These are phyloP conservation scores for Lepidium aucheri DNA, from an alignment of 345 rosid genomes.

Conservation along the genomic window DNA sequence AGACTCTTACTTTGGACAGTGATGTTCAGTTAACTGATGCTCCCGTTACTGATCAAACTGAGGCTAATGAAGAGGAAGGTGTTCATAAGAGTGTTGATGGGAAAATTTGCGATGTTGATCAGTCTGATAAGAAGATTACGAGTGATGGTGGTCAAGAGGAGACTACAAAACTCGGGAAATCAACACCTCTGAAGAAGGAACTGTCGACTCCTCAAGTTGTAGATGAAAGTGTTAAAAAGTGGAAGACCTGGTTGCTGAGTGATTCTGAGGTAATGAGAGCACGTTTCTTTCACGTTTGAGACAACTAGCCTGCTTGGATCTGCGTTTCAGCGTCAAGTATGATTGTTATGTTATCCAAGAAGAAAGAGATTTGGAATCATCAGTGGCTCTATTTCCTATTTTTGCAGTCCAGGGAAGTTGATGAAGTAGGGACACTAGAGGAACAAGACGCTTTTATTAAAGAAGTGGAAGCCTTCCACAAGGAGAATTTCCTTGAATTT, in stretches of 20 bases:
- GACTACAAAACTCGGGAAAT: not conserved
- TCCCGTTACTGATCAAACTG: not conserved
- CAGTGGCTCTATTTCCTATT: not conserved
- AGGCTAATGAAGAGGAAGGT: slow-evolving; percentile 4
- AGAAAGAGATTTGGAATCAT: not conserved
- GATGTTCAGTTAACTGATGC: slow-evolving; percentile 38
- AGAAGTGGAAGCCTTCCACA: slow-evolving; percentile 65
- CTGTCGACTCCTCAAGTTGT: slow-evolving; percentile 24
- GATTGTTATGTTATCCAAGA: not conserved
- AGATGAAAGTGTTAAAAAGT: slow-evolving; percentile 33
- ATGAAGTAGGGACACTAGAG: slow-evolving; percentile 60
- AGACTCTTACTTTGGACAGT: slow-evolving; percentile 32
- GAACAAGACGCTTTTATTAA: slow-evolving; percentile 68
- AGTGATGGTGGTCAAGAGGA: slow-evolving; percentile 12
- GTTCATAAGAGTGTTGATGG: not conserved
- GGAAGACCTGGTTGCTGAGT: slow-evolving; percentile 55
- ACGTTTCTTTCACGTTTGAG: not conserved
- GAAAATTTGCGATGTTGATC: slow-evolving; percentile 1
- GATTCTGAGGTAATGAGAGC: slow-evolving; percentile 47
- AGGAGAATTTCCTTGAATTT: slow-evolving; percentile 57
- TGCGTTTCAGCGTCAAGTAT: not conserved
- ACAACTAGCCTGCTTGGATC: not conserved
- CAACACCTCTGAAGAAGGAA: slow-evolving; percentile 28
- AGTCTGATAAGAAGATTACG: slow-evolving; percentile 4
- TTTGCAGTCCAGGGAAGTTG: slow-evolving; percentile 49